Base-by-base conservation (phyloP, 2,329 filamentous ascomycete genomes). In the Ascochyta koolunga region DNA sequence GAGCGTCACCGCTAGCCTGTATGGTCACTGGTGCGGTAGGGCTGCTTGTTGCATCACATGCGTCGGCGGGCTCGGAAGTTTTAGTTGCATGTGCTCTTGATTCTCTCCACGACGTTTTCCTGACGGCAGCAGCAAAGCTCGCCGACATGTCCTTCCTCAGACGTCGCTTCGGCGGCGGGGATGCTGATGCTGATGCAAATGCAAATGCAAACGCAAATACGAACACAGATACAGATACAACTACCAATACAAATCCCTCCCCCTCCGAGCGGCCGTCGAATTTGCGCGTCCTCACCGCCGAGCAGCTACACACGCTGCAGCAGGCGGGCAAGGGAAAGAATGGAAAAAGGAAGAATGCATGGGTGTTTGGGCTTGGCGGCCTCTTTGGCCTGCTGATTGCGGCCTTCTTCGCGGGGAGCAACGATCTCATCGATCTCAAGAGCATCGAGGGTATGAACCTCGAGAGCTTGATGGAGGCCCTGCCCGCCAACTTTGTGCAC, bases 381-480 rank as follows among this genome's bases (percentile, higher is more conserved):
- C 69, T 99, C n/a, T 93, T 95, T 66, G 95, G 95, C 11, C 83
- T 99, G 50, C 78, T 96, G n/a, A 82, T 88, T 2, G 95, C 95
- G 1, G 88, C 92, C 25, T 92, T 96, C 75, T 95, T 99, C 65
- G 93, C 93, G 25, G 89, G 89, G 62, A 90, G 84, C 73, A 95
- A 93, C 76, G 92, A 97, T 69, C 83, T 98, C 59, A 93, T 97
- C 59, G 91, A 91, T 58, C 81, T 97, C 59, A 90, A 93, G 53
- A 81, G 90, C 41, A 68, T 88, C 59, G 79, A 84, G 68, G 83
- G 87, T 58, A 73, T 90, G 68, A 95, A 90, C 69, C 84, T 99
- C 77, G 93, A 97, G 63, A 89, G 86, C 57, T 77, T 98, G 52
- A 82, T 96, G 50, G 95, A 98, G 74, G 91, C 90, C 0, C 82